phyloP scores from a whole-genome alignment of 1,139 yeast genomes.

The Protomyces macrosporus region DNA sequence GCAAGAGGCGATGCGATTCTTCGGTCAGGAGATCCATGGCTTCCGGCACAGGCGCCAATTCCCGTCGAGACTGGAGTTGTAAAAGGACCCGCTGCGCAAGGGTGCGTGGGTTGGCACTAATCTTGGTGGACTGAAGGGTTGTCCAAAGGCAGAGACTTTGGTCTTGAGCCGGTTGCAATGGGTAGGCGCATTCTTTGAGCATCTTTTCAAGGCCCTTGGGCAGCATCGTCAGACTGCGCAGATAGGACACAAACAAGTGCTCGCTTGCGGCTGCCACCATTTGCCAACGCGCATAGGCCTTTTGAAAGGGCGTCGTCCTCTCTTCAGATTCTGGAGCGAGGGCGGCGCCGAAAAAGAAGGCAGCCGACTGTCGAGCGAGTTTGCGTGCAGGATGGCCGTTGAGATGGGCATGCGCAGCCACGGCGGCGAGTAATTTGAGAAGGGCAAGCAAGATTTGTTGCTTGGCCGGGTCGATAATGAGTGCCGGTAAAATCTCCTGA shows the following conservation, averaged over 20 bases:
- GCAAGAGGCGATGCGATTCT: neutral
- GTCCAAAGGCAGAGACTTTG: neutral
- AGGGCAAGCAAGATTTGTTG: neutral
- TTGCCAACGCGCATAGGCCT: slow-evolving; percentile 2
- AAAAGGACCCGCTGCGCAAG: neutral
- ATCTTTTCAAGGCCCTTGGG: neutral
- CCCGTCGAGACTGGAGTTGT: slow-evolving; percentile 5
- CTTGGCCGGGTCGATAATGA: neutral
- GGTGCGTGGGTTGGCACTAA: slow-evolving; percentile 4
- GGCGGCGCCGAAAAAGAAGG: slow-evolving; percentile 2
- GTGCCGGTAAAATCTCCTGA: neutral
- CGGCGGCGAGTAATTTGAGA: slow-evolving; percentile 1
- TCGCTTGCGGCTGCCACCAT: neutral
- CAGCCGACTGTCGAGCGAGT: neutral
- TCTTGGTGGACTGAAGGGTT: slow-evolving; percentile 1
- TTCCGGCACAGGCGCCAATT: neutral
- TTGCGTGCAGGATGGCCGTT: slow-evolving; percentile 10
- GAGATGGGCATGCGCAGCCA: slow-evolving; percentile 4
- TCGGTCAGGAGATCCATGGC: neutral
- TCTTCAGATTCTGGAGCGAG: neutral
- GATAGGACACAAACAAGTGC: slow-evolving; percentile 8
- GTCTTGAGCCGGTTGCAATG: neutral
- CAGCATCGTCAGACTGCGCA: neutral
- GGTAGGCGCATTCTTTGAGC: slow-evolving; percentile 2
- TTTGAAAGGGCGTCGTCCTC: neutral